Evolutionary conservation across 2,329 filamentous ascomycete genomes (phyloP).

Genomic region (Colletotrichum sp.): DNA sequence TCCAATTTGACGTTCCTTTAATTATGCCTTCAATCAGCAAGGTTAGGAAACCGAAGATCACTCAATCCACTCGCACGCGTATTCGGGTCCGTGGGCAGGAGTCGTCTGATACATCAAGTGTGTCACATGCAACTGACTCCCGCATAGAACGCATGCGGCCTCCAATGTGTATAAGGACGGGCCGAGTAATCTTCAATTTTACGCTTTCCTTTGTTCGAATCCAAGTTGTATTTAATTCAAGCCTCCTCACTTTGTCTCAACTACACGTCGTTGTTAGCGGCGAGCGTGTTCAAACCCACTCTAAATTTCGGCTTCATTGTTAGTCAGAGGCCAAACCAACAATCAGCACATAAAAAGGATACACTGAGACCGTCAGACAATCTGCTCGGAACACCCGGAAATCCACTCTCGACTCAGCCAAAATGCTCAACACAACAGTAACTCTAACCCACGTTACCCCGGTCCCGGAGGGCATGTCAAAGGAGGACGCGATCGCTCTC

Average conservation of each 20-base stretch:
- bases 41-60: not conserved
- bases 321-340: not conserved
- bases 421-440: conserved; percentile 49
- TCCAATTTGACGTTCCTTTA: not conserved
- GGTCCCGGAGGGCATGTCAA: conserved; percentile 43
- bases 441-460: conserved; percentile 46
- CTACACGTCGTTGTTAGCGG: not conserved
- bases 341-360: not conserved
- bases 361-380: not conserved
- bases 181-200: not conserved
- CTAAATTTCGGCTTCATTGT: not conserved
- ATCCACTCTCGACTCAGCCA: not conserved
- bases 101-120: conserved; percentile 14
- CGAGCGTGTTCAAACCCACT: not conserved
- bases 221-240: not conserved
- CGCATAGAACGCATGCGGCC: not conserved
- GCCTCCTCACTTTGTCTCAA: not conserved
- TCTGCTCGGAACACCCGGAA: not conserved
- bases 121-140: conserved; percentile 13
- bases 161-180: not conserved
- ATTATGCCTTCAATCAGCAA: not conserved
- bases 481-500: conserved; percentile 42
- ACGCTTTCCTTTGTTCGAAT: not conserved
- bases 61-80: not conserved
- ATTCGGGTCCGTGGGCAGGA: conserved; percentile 7